These are phyloP conservation scores for Scedosporium minutisporum DNA, from an alignment of 2,329 filamentous ascomycete species.

Conservation along the genomic window DNA sequence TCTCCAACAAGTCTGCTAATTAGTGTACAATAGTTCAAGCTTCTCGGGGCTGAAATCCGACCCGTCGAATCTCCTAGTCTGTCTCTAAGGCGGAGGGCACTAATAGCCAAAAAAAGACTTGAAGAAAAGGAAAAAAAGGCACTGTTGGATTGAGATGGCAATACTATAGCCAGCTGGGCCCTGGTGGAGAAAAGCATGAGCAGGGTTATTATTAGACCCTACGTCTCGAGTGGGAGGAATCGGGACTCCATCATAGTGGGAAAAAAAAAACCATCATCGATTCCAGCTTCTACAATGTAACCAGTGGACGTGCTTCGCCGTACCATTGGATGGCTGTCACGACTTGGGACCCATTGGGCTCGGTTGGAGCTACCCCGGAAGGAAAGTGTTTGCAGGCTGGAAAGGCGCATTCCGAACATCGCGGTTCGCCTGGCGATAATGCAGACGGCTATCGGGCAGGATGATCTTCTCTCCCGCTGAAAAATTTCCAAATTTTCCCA, in stretches of 20 bases:
- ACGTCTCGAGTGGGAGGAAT: not conserved
- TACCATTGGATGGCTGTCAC: not conserved
- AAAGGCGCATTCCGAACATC: not conserved
- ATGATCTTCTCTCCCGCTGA: not conserved
- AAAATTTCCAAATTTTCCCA: not conserved
- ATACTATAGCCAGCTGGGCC: too few species aligned
- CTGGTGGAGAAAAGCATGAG: not conserved
- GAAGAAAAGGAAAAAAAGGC: not conserved
- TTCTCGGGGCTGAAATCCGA: not conserved
- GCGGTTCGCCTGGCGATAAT: not conserved
- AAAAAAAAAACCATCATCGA: too few species aligned
- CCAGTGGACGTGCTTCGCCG: too few species aligned
- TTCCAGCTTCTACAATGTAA: too few species aligned
- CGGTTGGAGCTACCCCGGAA: constrained; percentile 1
- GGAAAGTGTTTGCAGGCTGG: not conserved
- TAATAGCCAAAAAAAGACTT: too few species aligned
- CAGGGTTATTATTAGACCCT: not conserved
- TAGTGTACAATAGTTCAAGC: too few species aligned
- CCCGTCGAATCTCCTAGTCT: not conserved
- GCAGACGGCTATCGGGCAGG: not conserved
- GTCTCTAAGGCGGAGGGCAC: not conserved
- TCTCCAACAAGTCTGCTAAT: too few species aligned
- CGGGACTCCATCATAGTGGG: not conserved
- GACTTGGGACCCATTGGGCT: not conserved
- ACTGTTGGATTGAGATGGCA: not conserved